A percentile compares a stretch with the other conserved stretches of the same genome.
Evolutionary conservation across 73 alveolate species (phyloP).

Genomic region (Paramecium biaurelia): DNA sequence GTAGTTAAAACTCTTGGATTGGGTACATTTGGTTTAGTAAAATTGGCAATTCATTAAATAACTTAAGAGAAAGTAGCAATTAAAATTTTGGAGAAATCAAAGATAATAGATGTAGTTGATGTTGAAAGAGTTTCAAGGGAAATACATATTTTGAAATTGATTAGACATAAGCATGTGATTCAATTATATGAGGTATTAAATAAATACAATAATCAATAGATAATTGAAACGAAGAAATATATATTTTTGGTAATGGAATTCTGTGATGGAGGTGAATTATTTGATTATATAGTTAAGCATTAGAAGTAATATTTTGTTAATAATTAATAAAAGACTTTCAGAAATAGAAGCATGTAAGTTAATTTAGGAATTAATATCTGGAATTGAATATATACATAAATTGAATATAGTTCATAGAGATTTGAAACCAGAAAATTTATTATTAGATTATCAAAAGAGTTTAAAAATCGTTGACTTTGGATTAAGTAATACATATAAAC

Average conservation of each 20-base stretch:
- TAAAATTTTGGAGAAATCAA: constrained; percentile 77
- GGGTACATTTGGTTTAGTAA: constrained; percentile 84
- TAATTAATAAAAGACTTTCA: constrained; percentile 59
- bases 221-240: constrained; percentile 71
- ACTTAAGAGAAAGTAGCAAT: constrained; percentile 88
- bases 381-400: constrained; percentile 81
- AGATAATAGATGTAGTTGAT: constrained; percentile 82
- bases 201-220: background rate
- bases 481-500: constrained; percentile 33
- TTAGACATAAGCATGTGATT: constrained; percentile 88
- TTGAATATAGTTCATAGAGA: constrained; percentile 87
- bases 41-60: constrained; percentile 75
- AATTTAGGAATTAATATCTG: constrained; percentile 82
- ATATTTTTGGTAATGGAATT: constrained; percentile 92
- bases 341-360: constrained; percentile 82
- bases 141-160: constrained; percentile 88
- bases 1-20: constrained; percentile 73
- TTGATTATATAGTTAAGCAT: constrained; percentile 81
- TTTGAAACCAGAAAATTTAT: constrained; percentile 90
- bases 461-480: constrained; percentile 86
- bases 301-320: background rate
- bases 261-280: constrained; percentile 92
- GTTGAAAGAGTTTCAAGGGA: constrained; percentile 94
- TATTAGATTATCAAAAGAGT: constrained; percentile 76
- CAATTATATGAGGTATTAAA: constrained; percentile 77